Percentiles rank a stretch among this genome's conserved stretches.
These are phyloP conservation scores for Colletotrichum destructivum DNA, from an alignment of 2,329 filamentous ascomycete genomes.

Conservation along the genomic window DNA sequence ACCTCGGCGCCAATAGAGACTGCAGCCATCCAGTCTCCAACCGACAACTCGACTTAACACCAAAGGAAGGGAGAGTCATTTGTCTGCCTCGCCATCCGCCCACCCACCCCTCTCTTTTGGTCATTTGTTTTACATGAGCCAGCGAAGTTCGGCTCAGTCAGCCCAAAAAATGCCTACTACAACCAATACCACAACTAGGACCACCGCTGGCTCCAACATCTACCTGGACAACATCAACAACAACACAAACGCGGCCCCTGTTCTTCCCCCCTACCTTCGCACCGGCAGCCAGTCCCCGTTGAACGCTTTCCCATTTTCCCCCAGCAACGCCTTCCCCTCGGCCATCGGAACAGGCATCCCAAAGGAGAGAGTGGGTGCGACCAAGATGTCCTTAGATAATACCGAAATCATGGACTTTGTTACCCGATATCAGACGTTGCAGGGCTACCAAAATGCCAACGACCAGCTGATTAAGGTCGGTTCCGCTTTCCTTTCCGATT, in stretches of 20 bases:
- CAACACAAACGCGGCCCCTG: constrained; percentile 27
- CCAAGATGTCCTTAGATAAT: constrained; percentile 47
- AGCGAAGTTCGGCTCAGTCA: constrained; percentile 15
- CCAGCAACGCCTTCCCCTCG: constrained; percentile 24
- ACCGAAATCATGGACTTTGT: constrained; percentile 61
- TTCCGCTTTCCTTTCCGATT: constrained; percentile 25
- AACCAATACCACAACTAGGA: constrained; percentile 28
- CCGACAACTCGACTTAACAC: constrained; percentile 8
- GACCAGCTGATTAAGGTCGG: constrained; percentile 65
- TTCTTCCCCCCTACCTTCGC: constrained; percentile 28
- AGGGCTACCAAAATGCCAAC: constrained; percentile 57
- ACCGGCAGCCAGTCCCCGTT: constrained; percentile 23
- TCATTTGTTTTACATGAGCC: not conserved
- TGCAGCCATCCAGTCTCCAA: constrained; percentile 24
- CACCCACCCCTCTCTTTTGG: not conserved
- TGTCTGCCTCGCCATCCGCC: constrained; percentile 14
- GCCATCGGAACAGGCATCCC: constrained; percentile 19
- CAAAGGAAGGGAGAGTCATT: constrained; percentile 12
- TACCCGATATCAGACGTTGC: constrained; percentile 62
- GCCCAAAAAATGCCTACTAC: constrained; percentile 25
- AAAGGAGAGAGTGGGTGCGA: constrained; percentile 22
- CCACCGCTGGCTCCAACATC: constrained; percentile 17
- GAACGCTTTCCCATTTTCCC: constrained; percentile 18
- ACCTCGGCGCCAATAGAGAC: constrained; percentile 32
- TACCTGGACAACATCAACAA: constrained; percentile 19